Conservation (phyloP, 148 eudicot genomes). For the Fagopyrum tataricum region DNA sequence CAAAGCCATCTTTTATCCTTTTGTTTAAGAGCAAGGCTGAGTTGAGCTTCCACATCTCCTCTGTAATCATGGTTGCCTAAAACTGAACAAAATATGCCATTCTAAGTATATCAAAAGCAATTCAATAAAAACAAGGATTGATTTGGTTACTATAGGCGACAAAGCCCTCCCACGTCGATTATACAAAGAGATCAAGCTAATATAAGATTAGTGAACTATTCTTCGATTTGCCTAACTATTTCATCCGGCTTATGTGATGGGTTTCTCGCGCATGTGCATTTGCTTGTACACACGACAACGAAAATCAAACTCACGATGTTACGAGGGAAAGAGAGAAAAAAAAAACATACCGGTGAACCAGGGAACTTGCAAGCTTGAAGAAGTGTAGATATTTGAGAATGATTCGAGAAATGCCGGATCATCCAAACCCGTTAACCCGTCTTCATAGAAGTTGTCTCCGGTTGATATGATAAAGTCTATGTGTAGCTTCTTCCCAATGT, state of each 20-base stretch:
- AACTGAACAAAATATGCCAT: constrained; percentile 28
- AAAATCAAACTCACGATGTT: too few species aligned
- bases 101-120: background rate
- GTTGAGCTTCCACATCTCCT: constrained; percentile 67
- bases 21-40: constrained; percentile 42
- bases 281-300: too few species aligned
- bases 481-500: constrained; percentile 42
- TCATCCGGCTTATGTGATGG: too few species aligned
- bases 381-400: constrained; percentile 50
- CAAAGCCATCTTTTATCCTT: constrained; percentile 67
- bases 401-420: constrained; percentile 66
- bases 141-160: background rate
- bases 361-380: constrained; percentile 61
- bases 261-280: too few species aligned
- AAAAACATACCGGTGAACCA: constrained; percentile 57
- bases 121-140: background rate
- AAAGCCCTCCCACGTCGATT: too few species aligned
- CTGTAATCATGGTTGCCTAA: constrained; percentile 83
- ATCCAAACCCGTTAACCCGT: constrained; percentile 51
- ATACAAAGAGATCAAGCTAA: background rate
- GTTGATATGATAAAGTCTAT: constrained; percentile 68
- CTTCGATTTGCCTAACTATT: too few species aligned
- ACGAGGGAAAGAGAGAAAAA: too few species aligned
- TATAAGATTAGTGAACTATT: too few species aligned
- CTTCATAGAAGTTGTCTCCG: constrained; percentile 75